Evolutionary conservation across 2,329 filamentous ascomycete genomes (phyloP), one percentile per base, ranked within the genome.

Genomic region (Ceratocystis eucalypticola): DNA sequence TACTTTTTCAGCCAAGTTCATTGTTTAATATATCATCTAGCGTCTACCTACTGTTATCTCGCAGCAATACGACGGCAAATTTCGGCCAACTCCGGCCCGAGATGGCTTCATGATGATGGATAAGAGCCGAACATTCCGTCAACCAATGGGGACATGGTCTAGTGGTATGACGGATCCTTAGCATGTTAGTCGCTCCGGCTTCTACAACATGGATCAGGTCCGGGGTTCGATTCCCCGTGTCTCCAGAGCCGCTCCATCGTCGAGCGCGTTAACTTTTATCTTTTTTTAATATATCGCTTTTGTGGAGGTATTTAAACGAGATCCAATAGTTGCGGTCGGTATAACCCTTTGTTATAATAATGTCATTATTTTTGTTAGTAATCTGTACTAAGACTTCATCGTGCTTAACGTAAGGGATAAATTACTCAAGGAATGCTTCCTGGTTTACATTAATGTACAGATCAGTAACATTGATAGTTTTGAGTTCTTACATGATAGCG

Each of bases 161-260:
- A 53, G 62, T 28, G 62, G 50, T 67, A 67, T 67, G 66, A 67
- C 66, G 62, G 66, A 67, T 64, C 66, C 66, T 67, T 67, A 67
- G 66, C 66, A 67, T 62, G 5, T 0, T 66, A 30, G 50, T 15
- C n/a, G 20, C 61, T 55, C 61, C 15, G 25, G 37, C n/a, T 41
- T 64, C 61, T 25, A 33, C 4, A 22, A 20, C 62, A 67, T 62
- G 65, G 65, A 66, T 66, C 65, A 66, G 65, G 65, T 66, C 65
- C 65, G 65, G 65, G 65, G 65, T 66, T 66, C 65, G 65, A 66
- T 67, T 67, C 62, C 62, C 66, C 50, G 50, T 67, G 62, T 67
- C 53, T 64, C 61, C 61, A 57, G 17, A 28, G 3, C 6, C 48
- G 20, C 22, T 28, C 48, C 8, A 3, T 5, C 1, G 2, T 1